phyloP scores from a whole-genome alignment of 192 early-diverging fungal species.

The Mortierella claussenii region DNA sequence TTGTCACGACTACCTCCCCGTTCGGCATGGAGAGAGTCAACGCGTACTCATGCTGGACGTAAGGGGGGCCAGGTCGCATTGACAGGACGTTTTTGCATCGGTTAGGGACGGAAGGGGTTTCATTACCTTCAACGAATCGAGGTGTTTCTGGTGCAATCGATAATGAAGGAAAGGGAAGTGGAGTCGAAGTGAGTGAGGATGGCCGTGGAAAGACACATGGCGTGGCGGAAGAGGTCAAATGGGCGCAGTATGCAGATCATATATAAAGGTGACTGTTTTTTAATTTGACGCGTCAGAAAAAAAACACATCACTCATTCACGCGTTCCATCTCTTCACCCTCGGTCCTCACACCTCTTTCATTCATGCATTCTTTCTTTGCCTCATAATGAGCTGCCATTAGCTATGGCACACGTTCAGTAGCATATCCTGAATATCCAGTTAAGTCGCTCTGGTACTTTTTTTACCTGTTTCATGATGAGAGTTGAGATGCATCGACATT shows the following conservation, averaged over 20 bases:
- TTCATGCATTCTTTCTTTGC: constrained; percentile 1
- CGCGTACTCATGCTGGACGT: constrained; percentile 28
- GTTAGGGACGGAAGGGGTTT: constrained; percentile 11
- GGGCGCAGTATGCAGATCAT: no score
- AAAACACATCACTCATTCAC: neutral
- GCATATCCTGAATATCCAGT: constrained; percentile 13
- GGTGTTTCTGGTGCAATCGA: constrained; percentile 7
- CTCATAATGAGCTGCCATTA: constrained; percentile 1
- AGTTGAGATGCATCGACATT: constrained; percentile 22
- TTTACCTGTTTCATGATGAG: constrained; percentile 12
- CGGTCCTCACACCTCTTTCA: neutral
- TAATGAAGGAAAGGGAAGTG: no score
- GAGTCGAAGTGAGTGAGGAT: no score
- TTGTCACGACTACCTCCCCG: constrained; percentile 37
- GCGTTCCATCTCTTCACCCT: neutral
- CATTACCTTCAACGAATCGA: constrained; percentile 22
- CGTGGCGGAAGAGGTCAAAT: no score
- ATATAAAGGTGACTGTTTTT: no score
- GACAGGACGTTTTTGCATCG: constrained; percentile 39
- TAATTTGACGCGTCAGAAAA: no score
- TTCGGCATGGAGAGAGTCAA: constrained; percentile 32
- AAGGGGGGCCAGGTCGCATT: constrained; percentile 25
- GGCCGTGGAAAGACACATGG: no score
- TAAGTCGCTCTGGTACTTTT: constrained; percentile 11
- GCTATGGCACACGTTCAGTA: constrained; percentile 6